Base-by-base conservation (phyloP, 2,329 filamentous ascomycete species). In the Beauveria scarabaeidicola region DNA sequence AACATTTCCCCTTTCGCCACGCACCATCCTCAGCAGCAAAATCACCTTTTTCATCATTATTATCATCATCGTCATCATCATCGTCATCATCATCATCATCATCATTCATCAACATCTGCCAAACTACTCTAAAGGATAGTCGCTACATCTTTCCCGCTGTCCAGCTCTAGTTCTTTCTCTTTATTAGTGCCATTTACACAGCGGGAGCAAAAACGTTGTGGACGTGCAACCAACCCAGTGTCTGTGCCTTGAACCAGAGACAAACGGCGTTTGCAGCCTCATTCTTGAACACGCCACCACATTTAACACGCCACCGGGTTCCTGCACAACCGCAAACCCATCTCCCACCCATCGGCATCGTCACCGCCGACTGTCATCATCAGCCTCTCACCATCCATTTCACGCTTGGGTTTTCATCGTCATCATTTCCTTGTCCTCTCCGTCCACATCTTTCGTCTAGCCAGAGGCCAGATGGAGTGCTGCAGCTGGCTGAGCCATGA, bases 381-480 rank as follows among this genome's bases (percentile, higher is more conserved):
- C 48, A 23, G 11, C n/a, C 13, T 41, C 13, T 15, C 3, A 17
- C 19, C 21, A 52, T 52, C 8, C 19, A 25, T 17, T 13, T 10
- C 21, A 17, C 51, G 23, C 51, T 21, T 23, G 9, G 21, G 11
- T 23, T 29, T 44, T 5, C 23, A 29, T 53, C 23, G 51, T 38
- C 51, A 43, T 41, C 8, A 29, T 29, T 29, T 17, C 5, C 36
- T 13, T 43, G 17, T 40, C 13, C 13, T 36, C 32, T 36, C 36
- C 51, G 29, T 8, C 38, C 5, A n/a, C 36, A 13, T 9, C 23
- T 8, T 19, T 38, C 53, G 13, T 25, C 53, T 19, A 53, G 51
- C 51, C 51, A 53, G 38, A 53, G 51, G 51, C 51, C 56, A 27
- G 46, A 58, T 58, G 56, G 56, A 58, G 56, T 27, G 29, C 56